phyloP scores from a whole-genome alignment of 495 filamentous ascomycete species.

The Aspergillus steynii region DNA sequence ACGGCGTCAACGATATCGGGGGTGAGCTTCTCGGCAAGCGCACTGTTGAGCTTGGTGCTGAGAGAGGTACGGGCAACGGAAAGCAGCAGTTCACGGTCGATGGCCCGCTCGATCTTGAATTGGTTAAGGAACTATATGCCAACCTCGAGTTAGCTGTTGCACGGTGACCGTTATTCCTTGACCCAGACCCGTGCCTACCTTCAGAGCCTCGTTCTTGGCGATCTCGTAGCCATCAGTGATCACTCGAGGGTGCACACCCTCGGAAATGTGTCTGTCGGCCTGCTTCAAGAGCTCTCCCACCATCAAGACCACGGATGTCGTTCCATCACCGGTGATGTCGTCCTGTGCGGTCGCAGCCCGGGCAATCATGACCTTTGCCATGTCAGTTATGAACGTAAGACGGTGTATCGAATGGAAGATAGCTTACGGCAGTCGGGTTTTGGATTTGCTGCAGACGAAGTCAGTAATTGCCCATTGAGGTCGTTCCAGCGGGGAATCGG shows the following conservation, averaged over 20 bases:
- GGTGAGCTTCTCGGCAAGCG: slow-evolving; percentile 86
- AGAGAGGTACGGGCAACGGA: slow-evolving; percentile 94
- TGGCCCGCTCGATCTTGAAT: slow-evolving; percentile 84
- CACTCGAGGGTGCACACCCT: slow-evolving; percentile 92
- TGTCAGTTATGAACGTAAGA: slow-evolving; percentile 26
- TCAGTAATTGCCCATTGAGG: slow-evolving; percentile 33
- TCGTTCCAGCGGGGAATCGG: not conserved
- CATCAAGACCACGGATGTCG: slow-evolving; percentile 91
- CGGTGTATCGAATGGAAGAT: slow-evolving; percentile 12
- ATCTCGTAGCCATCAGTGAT: slow-evolving; percentile 98
- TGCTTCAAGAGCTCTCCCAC: slow-evolving; percentile 98
- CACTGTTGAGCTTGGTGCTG: slow-evolving; percentile 87
- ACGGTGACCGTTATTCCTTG: not conserved
- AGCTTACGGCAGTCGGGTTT: slow-evolving; percentile 78
- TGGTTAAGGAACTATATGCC: slow-evolving; percentile 77
- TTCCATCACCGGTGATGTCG: slow-evolving; percentile 97
- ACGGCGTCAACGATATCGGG: slow-evolving; percentile 95
- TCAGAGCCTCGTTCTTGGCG: slow-evolving; percentile 88
- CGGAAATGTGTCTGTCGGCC: slow-evolving; percentile 88
- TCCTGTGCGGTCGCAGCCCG: slow-evolving; percentile 96
- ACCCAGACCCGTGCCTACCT: slow-evolving; percentile 45
- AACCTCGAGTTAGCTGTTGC: slow-evolving; percentile 11
- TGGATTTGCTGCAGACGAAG: slow-evolving; percentile 62
- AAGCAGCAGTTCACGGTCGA: slow-evolving; percentile 91
- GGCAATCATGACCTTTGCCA: slow-evolving; percentile 87